These are phyloP conservation scores for Inga leiocalycina DNA, from an alignment of 306 rosid species.

Conservation along the genomic window DNA sequence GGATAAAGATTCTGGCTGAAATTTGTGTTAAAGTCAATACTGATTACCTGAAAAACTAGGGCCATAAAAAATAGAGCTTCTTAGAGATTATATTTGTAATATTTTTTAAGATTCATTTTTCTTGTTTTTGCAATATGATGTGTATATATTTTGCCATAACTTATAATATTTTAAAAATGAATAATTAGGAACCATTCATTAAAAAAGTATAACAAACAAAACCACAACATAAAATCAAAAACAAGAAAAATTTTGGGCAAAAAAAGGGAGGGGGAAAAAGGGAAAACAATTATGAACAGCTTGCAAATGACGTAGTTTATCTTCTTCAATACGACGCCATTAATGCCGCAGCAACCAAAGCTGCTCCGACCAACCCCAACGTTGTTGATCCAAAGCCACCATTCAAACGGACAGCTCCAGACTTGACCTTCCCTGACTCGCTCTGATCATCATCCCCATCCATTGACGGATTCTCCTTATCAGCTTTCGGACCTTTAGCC, in stretches of 20 bases:
- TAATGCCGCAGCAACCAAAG: background rate
- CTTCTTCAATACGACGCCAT: background rate
- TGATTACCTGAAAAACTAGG: too few relatives aligned
- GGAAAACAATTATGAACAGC: background rate
- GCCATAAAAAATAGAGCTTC: too few relatives aligned
- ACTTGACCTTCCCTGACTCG: constrained; percentile 30
- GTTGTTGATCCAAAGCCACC: background rate
- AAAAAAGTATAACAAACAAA: background rate
- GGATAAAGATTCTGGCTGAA: too few relatives aligned
- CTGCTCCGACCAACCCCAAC: background rate
- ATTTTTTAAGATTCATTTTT: too few relatives aligned
- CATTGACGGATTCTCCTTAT: constrained; percentile 41
- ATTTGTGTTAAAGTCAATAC: too few relatives aligned
- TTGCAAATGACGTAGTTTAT: background rate
- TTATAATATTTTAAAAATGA: too few relatives aligned
- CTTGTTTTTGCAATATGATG: too few relatives aligned
- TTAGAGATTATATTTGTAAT: too few relatives aligned
- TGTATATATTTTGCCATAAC: too few relatives aligned
- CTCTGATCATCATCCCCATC: constrained; percentile 36
- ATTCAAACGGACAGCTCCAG: background rate
- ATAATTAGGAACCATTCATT: too few relatives aligned
- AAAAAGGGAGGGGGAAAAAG: background rate
- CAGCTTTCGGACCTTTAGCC: constrained; percentile 47
- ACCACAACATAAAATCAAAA: background rate
- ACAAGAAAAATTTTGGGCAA: background rate